phyloP scores from a whole-genome alignment of 805 yeast species.

The Vanderwaltozyma verrucispora region DNA sequence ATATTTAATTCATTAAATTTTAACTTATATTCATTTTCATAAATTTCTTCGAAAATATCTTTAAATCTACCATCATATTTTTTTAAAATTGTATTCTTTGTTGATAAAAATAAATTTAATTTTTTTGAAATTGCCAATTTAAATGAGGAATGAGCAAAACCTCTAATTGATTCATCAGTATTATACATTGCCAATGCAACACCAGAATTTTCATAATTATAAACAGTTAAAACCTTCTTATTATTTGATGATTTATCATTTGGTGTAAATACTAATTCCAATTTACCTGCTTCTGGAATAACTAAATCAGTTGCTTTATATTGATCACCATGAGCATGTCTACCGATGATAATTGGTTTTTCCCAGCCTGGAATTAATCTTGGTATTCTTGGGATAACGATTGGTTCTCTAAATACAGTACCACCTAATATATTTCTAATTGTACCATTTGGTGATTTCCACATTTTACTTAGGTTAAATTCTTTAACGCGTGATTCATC shows the following conservation, averaged over 20 bases:
- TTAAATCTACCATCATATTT: constrained; percentile 76
- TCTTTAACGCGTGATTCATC: constrained; percentile 74
- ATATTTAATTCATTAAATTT: constrained; percentile 52
- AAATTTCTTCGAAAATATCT: constrained; percentile 64
- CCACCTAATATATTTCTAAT: constrained; percentile 74
- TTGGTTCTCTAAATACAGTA: constrained; percentile 78
- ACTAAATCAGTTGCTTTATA: constrained; percentile 71
- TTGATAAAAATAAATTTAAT: constrained; percentile 56
- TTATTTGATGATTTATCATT: constrained; percentile 36
- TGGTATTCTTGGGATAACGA: constrained; percentile 68
- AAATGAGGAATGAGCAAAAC: constrained; percentile 74
- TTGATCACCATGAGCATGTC: constrained; percentile 82
- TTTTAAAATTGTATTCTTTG: constrained; percentile 75
- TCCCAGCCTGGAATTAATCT: constrained; percentile 73
- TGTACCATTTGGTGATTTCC: constrained; percentile 81
- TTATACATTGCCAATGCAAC: constrained; percentile 78
- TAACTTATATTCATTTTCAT: constrained; percentile 44
- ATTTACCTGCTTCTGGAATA: constrained; percentile 49
- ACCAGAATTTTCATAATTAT: constrained; percentile 48
- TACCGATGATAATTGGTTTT: constrained; percentile 72
- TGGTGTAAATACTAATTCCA: constrained; percentile 60
- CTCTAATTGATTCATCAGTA: constrained; percentile 66
- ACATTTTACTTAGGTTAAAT: constrained; percentile 65
- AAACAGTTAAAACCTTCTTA: constrained; percentile 34
- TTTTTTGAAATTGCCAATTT: constrained; percentile 57